These are phyloP conservation scores for Paraurostyla sp. DNA, from an alignment of 73 alveolate species.

Conservation along the genomic window DNA sequence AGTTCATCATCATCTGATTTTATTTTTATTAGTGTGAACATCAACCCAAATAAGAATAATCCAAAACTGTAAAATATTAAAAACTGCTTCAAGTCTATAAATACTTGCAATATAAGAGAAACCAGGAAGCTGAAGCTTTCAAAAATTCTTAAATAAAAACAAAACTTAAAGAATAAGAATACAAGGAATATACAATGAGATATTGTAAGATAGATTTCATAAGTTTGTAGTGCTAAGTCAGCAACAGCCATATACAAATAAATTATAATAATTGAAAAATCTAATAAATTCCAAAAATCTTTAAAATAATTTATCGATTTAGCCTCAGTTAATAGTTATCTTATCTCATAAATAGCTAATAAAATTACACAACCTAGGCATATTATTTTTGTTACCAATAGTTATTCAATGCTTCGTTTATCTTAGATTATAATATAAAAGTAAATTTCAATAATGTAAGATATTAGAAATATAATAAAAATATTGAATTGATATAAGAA, in stretches of 20 bases:
- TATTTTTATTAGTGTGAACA: not conserved
- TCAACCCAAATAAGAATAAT: not conserved
- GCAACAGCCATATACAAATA: no score
- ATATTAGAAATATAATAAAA: not conserved
- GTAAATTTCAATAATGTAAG: not conserved
- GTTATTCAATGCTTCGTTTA: not conserved
- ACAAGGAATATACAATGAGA: not conserved
- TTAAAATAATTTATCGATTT: no score
- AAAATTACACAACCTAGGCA: not conserved
- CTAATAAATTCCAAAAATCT: not conserved
- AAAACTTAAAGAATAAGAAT: not conserved
- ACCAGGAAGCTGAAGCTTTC: constrained; percentile 24
- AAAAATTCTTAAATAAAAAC: not conserved
- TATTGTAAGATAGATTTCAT: not conserved
- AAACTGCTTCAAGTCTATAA: not conserved
- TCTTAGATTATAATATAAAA: not conserved
- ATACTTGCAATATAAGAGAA: not conserved
- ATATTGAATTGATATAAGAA: not conserved
- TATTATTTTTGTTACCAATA: not conserved
- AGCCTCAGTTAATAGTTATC: no score
- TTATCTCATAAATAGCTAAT: not conserved
- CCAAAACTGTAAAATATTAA: not conserved
- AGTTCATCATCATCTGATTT: not conserved
- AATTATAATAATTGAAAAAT: no score
- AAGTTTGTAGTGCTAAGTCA: not conserved